phyloP scores from a whole-genome alignment of 2,329 filamentous ascomycete species.

The Exophiala aquamarina region DNA sequence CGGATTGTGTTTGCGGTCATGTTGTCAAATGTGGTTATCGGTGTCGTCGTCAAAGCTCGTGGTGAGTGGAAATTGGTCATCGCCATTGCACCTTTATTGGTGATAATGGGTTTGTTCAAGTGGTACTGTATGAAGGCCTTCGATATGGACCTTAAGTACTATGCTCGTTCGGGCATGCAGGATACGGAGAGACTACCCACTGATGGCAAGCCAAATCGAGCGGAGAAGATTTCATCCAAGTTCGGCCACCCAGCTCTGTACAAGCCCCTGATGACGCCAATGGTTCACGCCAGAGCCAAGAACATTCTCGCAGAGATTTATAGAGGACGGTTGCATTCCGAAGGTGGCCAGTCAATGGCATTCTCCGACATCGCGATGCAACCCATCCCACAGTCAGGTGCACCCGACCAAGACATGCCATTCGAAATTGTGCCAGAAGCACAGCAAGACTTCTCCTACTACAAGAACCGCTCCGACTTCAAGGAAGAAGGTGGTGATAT shows the following conservation, averaged over 20 bases:
- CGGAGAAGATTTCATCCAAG: constrained; percentile 60
- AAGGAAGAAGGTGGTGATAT: constrained; percentile 77
- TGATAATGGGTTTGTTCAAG: constrained; percentile 83
- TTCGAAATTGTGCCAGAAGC: constrained; percentile 89
- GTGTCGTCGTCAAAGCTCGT: constrained; percentile 70
- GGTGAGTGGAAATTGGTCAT: constrained; percentile 68
- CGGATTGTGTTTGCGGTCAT: constrained; percentile 82
- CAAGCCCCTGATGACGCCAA: constrained; percentile 84
- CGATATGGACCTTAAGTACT: constrained; percentile 78
- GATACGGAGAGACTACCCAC: constrained; percentile 36
- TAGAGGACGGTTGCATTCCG: constrained; percentile 72
- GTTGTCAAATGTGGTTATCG: constrained; percentile 75
- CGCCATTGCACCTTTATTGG: constrained; percentile 69
- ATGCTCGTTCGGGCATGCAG: constrained; percentile 63
- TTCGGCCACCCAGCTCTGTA: constrained; percentile 93
- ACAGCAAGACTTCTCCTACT: constrained; percentile 86
- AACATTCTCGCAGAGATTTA: constrained; percentile 85
- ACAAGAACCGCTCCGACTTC: constrained; percentile 87
- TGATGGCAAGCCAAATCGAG: constrained; percentile 22
- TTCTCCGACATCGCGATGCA: constrained; percentile 82
- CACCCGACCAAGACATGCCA: constrained; percentile 55
- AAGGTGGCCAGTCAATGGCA: constrained; percentile 51
- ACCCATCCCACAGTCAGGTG: constrained; percentile 39
- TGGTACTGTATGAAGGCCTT: constrained; percentile 74
- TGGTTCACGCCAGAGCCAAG: constrained; percentile 90